Evolutionary conservation across 2,329 filamentous ascomycete genomes (phyloP).

Genomic region (Chaetomium sp.): DNA sequence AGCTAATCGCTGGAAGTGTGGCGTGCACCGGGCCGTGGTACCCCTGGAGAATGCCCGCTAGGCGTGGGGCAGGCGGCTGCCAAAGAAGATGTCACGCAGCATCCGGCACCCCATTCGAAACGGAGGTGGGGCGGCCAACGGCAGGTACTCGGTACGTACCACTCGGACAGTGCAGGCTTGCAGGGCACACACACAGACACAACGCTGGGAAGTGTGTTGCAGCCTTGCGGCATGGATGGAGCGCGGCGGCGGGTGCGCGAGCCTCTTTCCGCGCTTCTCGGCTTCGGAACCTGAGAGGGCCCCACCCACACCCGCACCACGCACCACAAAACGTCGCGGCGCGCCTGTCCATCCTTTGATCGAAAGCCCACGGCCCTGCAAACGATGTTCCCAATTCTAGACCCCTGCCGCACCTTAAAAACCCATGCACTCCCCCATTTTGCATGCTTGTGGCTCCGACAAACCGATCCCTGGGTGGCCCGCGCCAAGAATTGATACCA

Average conservation of each 20-base stretch:
- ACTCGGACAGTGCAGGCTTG: not conserved
- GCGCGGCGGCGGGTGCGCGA: not conserved
- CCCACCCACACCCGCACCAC: no score
- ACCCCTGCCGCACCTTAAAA: conserved; percentile 16
- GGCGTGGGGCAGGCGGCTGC: conserved; percentile 1
- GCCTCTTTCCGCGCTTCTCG: conserved; percentile 10
- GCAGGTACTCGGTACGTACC: conserved; percentile 6
- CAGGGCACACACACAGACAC: no score
- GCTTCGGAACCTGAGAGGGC: no score
- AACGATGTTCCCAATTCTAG: not conserved
- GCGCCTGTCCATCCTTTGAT: no score
- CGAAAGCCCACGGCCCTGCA: not conserved
- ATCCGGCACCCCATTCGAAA: conserved; percentile 15
- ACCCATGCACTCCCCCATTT: not conserved
- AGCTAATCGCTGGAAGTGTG: no score
- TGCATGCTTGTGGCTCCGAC: not conserved
- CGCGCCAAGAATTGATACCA: not conserved
- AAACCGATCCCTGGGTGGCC: not conserved
- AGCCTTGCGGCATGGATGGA: not conserved
- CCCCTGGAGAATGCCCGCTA: conserved; percentile 9
- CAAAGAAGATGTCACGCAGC: conserved; percentile 19
- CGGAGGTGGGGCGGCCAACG: conserved; percentile 12
- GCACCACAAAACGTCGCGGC: no score
- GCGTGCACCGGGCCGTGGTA: not conserved
- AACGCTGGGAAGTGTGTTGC: not conserved